Base-by-base conservation (phyloP, 1,284 basidiomycete species). In the Pyrrhoderma noxium region DNA sequence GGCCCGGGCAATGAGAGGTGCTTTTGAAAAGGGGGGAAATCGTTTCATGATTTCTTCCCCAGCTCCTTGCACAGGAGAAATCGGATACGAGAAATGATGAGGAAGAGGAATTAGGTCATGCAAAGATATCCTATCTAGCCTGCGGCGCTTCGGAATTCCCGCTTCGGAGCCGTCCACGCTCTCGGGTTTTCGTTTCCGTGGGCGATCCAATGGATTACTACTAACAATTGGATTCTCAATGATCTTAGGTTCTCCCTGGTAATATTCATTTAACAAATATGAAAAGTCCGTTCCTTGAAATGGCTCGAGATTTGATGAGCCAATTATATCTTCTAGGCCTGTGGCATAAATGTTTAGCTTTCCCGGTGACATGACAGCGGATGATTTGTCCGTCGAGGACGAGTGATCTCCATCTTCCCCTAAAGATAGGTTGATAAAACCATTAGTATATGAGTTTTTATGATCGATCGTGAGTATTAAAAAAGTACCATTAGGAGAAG, bases 251-350 rank as follows among this genome's bases (percentile, higher is more conserved):
- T 31, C 11, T 31, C 27, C 11, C 27, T 31, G 5, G 27, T 5
- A 31, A 16, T 46, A 47, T 36, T 27, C 34, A 13, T 9, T 37
- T 31, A 46, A 36, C 3, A 61, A 16, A 43, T 45, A 57, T 44
- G 39, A 49, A 2, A 69, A 57, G 41, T 68, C 60, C 11, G 64
- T 65, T 31, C 57, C 61, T 25, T 59, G 45, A 52, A 79, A 79
- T 14, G 73, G 71, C 47, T 70, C 68, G 44, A 79, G 64, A 19
- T 70, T 65, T 16, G 62, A 53, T 9, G 74, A 41, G 34, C 51
- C 57, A 48, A 65, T 34, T 38, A 67, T 66, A 27, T 69, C 68
- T 16, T 67, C 63, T 11, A 31, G 59, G 41, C 16, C 60, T 56
- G 31, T 59, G 56, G 9, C 65, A 68, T 75, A 74, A 76, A 42